Base-by-base conservation (phyloP, 1,284 basidiomycete species). In the Vanrija pseudolonga region DNA sequence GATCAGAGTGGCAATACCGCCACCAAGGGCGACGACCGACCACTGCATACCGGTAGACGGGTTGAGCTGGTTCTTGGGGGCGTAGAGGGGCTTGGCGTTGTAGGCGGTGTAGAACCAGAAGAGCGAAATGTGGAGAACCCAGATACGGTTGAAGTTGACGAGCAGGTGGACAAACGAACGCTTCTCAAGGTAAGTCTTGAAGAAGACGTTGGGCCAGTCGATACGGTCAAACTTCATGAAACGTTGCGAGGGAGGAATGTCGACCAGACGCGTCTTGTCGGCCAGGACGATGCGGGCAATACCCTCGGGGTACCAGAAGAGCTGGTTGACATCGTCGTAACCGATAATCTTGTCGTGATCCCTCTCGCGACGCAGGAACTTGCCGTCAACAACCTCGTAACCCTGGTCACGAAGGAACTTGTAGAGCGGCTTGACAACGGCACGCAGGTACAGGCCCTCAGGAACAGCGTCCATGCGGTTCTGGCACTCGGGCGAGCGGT, bases 291-390 rank as follows among this genome's bases (percentile, higher is more conserved):
- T 98, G 40, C 91, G 83, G 24, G 92, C 89, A 67, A 99, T 95
- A 40, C 96, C 96, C 68, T 99, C 96, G 5, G 96, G 96, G 75
- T 98, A 99, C 95, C 95, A 99, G 78, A 99, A 99, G 44, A 99
- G 80, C 76, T 98, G 95, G 75, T 99, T 98, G 67, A 98, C 89
- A 76, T 98, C 95, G 76, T 99, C 95, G 72, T 99, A 99, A 12
- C 95, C 96, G 71, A 99, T 97, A 69, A 97, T 92, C 63, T 87
- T 82, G 60, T 93, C 87, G 73, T 98, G 96, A 68, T 99, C 95
- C 70, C 82, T 83, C 80, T 98, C 95, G 70, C 89, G 83, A 66
- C 90, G 82, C 47, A 98, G 87, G 73, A 96, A 98, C 77, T 93
- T 93, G 49, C 93, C 94, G 69, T 98, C 95, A 32, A 92, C 82